phyloP scores from a whole-genome alignment of 495 filamentous ascomycete genomes.

The Mycothermus thermophilus region DNA sequence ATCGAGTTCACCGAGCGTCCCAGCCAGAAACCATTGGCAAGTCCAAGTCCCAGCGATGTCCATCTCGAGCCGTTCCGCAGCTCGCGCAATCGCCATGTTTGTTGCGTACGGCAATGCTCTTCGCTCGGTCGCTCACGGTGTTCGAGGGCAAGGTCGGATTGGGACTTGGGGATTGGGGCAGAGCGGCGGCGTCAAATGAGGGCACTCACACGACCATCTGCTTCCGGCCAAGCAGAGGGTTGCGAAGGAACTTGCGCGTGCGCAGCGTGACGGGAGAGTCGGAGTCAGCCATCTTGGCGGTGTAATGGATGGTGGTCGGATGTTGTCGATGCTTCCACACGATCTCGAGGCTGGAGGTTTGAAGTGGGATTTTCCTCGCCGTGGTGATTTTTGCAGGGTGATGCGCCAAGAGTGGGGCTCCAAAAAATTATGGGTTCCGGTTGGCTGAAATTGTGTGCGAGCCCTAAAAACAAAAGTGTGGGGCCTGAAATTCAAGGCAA shows the following conservation, averaged over 20 bases:
- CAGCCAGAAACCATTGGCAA: neutral
- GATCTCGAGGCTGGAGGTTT: conserved; percentile 12
- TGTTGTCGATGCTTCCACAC: conserved; percentile 17
- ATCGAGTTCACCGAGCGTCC: neutral
- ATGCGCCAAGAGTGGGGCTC: conserved; percentile 15
- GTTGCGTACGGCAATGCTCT: too few species aligned
- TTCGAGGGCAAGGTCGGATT: too few species aligned
- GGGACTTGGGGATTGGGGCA: too few species aligned
- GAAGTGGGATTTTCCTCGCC: conserved; percentile 15
- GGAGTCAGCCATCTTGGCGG: conserved; percentile 67
- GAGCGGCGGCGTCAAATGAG: too few species aligned
- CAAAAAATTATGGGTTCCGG: conserved; percentile 15
- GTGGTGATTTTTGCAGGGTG: conserved; percentile 18
- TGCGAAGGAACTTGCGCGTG: conserved; percentile 99
- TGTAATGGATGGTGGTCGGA: too few species aligned
- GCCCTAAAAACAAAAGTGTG: conserved; percentile 16
- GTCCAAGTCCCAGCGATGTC: too few species aligned
- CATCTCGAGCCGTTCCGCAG: too few species aligned
- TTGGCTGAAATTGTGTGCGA: conserved; percentile 17
- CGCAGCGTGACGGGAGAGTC: conserved; percentile 82
- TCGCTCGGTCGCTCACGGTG: too few species aligned
- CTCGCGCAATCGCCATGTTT: too few species aligned
- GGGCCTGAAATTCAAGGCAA: conserved; percentile 10
- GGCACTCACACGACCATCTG: conserved; percentile 99
- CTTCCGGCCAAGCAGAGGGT: conserved; percentile 93